Conservation (phyloP, 208 protist genomes). For the Leishmania mexicana region DNA sequence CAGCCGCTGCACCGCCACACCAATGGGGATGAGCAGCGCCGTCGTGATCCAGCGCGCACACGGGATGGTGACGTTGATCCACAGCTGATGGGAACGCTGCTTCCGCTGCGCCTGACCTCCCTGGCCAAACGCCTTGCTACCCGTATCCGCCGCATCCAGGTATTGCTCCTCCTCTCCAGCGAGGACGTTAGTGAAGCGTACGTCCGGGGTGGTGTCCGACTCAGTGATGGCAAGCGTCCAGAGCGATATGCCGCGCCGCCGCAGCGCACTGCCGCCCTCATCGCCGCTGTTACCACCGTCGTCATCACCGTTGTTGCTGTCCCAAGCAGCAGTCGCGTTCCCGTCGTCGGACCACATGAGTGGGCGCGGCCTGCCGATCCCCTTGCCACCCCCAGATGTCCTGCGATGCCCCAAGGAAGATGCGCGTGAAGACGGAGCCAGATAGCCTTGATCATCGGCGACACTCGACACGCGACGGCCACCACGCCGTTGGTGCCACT, state of each 20-base stretch:
- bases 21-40: constrained; percentile 76
- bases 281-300: constrained; percentile 1
- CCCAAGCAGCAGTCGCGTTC: not conserved
- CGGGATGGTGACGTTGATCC: constrained; percentile 70
- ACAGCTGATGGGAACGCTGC: constrained; percentile 38
- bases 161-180: constrained; percentile 7
- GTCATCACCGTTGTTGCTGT: not conserved
- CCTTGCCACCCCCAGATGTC: not conserved
- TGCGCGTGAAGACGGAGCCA: not conserved
- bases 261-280: constrained; percentile 4
- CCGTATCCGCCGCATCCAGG: not conserved
- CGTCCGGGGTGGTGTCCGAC: constrained; percentile 18
- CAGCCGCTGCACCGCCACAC: constrained; percentile 64
- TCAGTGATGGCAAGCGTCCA: constrained; percentile 28
- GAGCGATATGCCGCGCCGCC: constrained; percentile 13
- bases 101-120: not conserved
- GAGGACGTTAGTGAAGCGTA: constrained; percentile 21
- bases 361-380: not conserved
- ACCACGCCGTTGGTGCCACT: constrained; percentile 11
- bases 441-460: not conserved
- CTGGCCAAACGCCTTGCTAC: not conserved
- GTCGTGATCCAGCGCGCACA: constrained; percentile 79
- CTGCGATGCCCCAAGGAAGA: not conserved
- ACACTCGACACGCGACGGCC: not conserved
- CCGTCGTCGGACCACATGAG: not conserved